phyloP scores from a whole-genome alignment of 2,329 filamentous ascomycete genomes.

The Aureobasidium sp. region DNA sequence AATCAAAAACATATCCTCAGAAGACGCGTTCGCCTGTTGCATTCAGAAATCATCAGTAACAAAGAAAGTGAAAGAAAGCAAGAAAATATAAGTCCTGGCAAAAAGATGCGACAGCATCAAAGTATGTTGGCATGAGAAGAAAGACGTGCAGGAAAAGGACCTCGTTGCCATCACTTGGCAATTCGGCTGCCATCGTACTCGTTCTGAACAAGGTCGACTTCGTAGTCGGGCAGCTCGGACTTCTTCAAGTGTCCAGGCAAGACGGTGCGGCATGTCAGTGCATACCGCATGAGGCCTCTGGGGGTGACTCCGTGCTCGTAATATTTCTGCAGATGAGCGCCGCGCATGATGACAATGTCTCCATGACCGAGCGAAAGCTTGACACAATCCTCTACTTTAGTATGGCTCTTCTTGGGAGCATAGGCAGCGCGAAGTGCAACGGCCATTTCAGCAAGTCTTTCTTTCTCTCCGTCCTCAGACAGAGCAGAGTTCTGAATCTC shows the following conservation, averaged over 20 bases:
- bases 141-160: background rate
- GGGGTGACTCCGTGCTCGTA: slow-evolving; percentile 55
- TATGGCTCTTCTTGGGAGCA: slow-evolving; percentile 21
- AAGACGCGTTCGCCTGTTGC: background rate
- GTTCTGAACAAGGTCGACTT: slow-evolving; percentile 29
- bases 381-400: slow-evolving; percentile 27
- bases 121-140: background rate
- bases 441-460: slow-evolving; percentile 28
- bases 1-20: background rate
- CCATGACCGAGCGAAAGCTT: slow-evolving; percentile 52
- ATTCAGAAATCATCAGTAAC: background rate
- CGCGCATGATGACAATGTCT: slow-evolving; percentile 60
- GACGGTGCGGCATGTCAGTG: slow-evolving; percentile 51
- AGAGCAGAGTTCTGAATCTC: slow-evolving; percentile 23
- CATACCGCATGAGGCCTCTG: slow-evolving; percentile 47
- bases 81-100: background rate
- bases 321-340: slow-evolving; percentile 49
- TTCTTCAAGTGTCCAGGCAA: slow-evolving; percentile 37
- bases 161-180: background rate
- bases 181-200: slow-evolving; percentile 30
- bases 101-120: background rate
- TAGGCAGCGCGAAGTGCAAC: slow-evolving; percentile 30
- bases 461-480: slow-evolving; percentile 19
- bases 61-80: background rate
- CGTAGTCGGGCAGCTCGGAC: slow-evolving; percentile 34